These are phyloP conservation scores for Fusarium sulawesiense DNA, from an alignment of 2,329 filamentous ascomycete species.

Conservation along the genomic window DNA sequence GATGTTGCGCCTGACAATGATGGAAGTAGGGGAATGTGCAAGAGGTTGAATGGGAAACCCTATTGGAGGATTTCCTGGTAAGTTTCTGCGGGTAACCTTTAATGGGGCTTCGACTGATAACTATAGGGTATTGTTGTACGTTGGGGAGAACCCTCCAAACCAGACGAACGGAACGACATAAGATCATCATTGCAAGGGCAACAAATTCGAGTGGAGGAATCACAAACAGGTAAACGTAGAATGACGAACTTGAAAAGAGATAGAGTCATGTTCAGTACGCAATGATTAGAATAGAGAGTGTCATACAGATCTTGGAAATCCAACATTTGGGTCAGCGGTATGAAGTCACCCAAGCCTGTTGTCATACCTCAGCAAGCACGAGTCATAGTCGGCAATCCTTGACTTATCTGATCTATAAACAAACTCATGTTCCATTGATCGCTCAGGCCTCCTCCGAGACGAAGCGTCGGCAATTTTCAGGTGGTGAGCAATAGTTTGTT, in stretches of 20 bases:
- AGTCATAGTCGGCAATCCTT: neutral
- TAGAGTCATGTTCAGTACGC: neutral
- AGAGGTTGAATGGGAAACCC: slow-evolving; percentile 67
- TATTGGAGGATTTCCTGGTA: slow-evolving; percentile 71
- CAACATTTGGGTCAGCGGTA: neutral
- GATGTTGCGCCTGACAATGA: slow-evolving; percentile 72
- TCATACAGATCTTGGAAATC: neutral
- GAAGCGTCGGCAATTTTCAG: neutral
- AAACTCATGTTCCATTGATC: neutral
- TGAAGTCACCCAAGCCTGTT: too few species aligned
- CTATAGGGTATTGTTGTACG: slow-evolving; percentile 37
- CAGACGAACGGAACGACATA: slow-evolving; percentile 1
- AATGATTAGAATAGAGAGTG: neutral
- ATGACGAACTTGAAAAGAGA: neutral
- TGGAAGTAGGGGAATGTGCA: slow-evolving; percentile 71
- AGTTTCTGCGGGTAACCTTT: slow-evolving; percentile 39
- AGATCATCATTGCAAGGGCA: neutral
- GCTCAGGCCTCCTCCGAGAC: neutral
- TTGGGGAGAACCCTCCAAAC: slow-evolving; percentile 19
- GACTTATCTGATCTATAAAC: neutral
- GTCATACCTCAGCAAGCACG: neutral
- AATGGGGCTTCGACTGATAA: neutral
- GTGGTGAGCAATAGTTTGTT: neutral
- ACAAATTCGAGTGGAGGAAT: neutral
- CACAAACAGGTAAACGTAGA: neutral